Evolutionary conservation across 345 rosid genomes (phyloP), one percentile per base, ranked within the genome.

Genomic region (Salix koriyanagi): DNA sequence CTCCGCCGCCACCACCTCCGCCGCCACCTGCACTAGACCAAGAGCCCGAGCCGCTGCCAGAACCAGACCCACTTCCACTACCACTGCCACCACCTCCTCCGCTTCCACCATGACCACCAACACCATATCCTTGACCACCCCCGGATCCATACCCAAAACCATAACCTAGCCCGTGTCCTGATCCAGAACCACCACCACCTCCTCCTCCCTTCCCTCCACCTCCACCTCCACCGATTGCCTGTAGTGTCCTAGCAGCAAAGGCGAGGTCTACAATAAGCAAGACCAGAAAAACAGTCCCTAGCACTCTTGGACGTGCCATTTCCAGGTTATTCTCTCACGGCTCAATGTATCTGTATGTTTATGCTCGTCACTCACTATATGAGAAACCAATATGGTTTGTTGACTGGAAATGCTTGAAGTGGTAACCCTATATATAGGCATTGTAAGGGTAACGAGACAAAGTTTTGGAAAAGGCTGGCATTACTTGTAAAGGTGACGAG

Each of bases 181-280:
- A 65, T 23, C 60, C 72, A 46, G 52, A 67, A 67, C 39, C 76
- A 41, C 77, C 80, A 1, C 86, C 88, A 2, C 85, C 82, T 14
- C 91, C 87, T 16, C 87, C 83, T 12, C 85, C 87, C 3, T 73
- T 83, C 16, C 88, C 88, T 10, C 86, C 84, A 2, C 89, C 88
- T 13, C 86, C 84, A 2, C 89, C 88, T 0, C 88, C 44, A 9
- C 44, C 77, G 8, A 54, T 4, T 7, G 60, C 72, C 72, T 65
- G 80, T n/a, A 74, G 61, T 6, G 71, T 54, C 84, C 91, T 89
- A 61, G 82, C 85, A 25, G 87, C 91, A 56, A 84, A 79, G 75
- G 83, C 70, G 6, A 89, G 67, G 76, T 89, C 85, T 52, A 85
- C 79, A 67, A 89, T 56, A 32, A 89, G 79, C 81, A 89, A 67